Evolutionary conservation across 305 asterid genomes (phyloP).

Genomic region (Nicotiana rustica): DNA sequence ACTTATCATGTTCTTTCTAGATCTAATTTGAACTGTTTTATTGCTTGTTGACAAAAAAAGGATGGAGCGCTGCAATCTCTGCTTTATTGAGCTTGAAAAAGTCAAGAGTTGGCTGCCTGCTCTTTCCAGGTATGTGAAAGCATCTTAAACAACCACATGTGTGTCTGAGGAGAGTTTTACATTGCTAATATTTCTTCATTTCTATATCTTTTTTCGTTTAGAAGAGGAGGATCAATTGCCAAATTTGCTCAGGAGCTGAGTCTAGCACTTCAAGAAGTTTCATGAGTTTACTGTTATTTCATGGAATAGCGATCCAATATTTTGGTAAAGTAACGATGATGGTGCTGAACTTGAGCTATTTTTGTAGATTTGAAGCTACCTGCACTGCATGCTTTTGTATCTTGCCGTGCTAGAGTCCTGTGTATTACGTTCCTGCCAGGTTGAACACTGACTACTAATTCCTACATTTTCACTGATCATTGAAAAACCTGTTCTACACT

Average conservation of each 20-base stretch:
- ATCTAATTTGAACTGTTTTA: not conserved
- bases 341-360: constrained; percentile 39
- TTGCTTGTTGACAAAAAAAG: constrained; percentile 47
- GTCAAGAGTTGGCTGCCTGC: constrained; percentile 70
- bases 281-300: constrained; percentile 64
- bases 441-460: constrained; percentile 52
- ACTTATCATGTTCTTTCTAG: not conserved
- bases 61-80: constrained; percentile 92
- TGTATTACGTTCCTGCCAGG: constrained; percentile 48
- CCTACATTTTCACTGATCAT: constrained; percentile 44
- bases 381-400: constrained; percentile 30
- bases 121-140: constrained; percentile 67
- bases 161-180: not conserved
- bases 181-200: constrained; percentile 31
- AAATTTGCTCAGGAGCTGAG: constrained; percentile 89
- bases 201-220: constrained; percentile 39
- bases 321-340: constrained; percentile 37
- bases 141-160: constrained; percentile 13
- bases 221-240: constrained; percentile 94
- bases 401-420: constrained; percentile 39
- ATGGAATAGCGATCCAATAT: constrained; percentile 37
- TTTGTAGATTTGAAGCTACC: constrained; percentile 40
- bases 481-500: constrained; percentile 33
- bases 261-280: constrained; percentile 84
- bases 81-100: constrained; percentile 95